phyloP scores from a whole-genome alignment of 495 filamentous ascomycete species.

The Penicillium ochrochloron region DNA sequence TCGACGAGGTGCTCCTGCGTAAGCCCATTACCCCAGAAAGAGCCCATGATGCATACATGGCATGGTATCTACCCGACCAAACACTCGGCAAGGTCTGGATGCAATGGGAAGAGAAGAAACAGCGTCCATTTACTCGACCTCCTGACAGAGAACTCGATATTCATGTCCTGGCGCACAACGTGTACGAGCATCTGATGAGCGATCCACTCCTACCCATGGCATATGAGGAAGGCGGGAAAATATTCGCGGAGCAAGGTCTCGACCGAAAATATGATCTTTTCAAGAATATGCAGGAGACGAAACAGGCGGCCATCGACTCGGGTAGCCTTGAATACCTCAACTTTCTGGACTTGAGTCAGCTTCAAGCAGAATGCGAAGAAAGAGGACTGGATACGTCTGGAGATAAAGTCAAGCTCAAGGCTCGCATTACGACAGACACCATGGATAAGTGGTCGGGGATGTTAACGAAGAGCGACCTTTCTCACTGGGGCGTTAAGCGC shows the following conservation, averaged over 20 bases:
- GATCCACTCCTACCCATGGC: conserved; percentile 20
- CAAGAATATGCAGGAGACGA: conserved; percentile 5
- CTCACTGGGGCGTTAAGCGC: conserved; percentile 31
- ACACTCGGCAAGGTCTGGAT: conserved; percentile 20
- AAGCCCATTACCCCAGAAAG: conserved; percentile 18
- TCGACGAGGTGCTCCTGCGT: conserved; percentile 25
- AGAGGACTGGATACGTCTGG: background rate
- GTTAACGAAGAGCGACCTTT: conserved; percentile 26
- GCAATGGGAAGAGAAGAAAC: background rate
- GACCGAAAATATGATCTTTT: background rate
- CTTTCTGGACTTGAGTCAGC: background rate
- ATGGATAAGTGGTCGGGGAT: conserved; percentile 19
- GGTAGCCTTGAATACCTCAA: conserved; percentile 1
- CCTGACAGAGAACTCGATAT: conserved; percentile 1
- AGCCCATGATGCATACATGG: conserved; percentile 30
- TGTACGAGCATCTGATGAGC: conserved; percentile 33
- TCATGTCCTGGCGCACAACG: conserved; percentile 27
- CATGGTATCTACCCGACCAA: conserved; percentile 32
- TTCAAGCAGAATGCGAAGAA: background rate
- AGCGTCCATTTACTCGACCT: conserved; percentile 16
- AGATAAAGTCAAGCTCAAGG: background rate
- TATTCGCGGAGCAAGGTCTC: conserved; percentile 6
- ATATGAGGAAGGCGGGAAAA: conserved; percentile 6
- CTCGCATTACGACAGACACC: conserved; percentile 13
- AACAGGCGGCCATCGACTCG: conserved; percentile 5